These are phyloP conservation scores for Hirschioporus abietinus DNA, from an alignment of 768 basidiomycete species.

Conservation along the genomic window DNA sequence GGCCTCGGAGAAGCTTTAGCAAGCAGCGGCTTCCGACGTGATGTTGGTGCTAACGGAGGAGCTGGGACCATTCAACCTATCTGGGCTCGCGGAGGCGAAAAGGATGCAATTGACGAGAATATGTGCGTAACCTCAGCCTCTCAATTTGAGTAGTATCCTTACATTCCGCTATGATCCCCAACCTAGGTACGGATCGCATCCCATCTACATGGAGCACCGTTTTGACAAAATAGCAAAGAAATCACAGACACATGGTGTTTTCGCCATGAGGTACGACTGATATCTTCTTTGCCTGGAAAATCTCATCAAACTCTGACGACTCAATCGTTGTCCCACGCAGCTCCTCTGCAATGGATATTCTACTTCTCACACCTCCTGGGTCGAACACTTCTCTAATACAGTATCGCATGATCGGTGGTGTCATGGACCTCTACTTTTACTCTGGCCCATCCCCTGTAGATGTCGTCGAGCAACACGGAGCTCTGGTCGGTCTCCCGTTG, in stretches of 20 bases:
- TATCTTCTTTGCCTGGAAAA: not conserved
- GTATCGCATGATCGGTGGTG: slow-evolving; percentile 71
- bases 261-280: slow-evolving; percentile 51
- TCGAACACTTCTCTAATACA: slow-evolving; percentile 57
- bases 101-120: slow-evolving; percentile 63
- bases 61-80: slow-evolving; percentile 57
- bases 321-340: slow-evolving; percentile 26
- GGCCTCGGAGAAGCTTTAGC: slow-evolving; percentile 72
- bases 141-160: not conserved
- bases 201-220: slow-evolving; percentile 71
- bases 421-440: slow-evolving; percentile 57
- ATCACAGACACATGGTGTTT: slow-evolving; percentile 69
- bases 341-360: slow-evolving; percentile 64
- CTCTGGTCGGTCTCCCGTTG: slow-evolving; percentile 58
- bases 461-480: slow-evolving; percentile 71
- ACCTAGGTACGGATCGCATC: slow-evolving; percentile 63
- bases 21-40: slow-evolving; percentile 62
- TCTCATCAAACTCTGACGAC: not conserved
- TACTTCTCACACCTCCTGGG: slow-evolving; percentile 53
- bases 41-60: slow-evolving; percentile 44
- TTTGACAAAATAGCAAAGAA: slow-evolving; percentile 43
- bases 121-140: slow-evolving; percentile 34
- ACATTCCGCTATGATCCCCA: not conserved
- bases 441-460: slow-evolving; percentile 37
- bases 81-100: slow-evolving; percentile 54